These are phyloP conservation scores for Cytospora chrysosperma DNA, from an alignment of 2,329 filamentous ascomycete species.

Conservation along the genomic window DNA sequence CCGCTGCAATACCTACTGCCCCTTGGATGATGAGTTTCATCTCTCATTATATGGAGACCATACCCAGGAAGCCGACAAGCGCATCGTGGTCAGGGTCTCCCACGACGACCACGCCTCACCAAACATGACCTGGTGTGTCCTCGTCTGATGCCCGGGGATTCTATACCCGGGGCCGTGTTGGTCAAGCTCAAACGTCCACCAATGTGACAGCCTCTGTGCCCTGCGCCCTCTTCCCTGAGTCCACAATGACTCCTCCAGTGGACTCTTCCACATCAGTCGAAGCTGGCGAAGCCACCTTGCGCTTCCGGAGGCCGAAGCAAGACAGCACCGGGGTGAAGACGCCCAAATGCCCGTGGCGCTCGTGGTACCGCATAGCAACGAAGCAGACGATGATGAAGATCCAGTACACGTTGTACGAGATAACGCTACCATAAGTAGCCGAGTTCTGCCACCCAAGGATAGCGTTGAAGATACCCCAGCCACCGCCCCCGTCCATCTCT, in stretches of 20 bases:
- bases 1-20: too few species aligned
- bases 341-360: conserved; percentile 32
- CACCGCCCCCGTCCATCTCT: conserved; percentile 60
- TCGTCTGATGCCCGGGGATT: neutral
- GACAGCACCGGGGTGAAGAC: neutral
- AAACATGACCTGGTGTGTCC: neutral
- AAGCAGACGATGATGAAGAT: conserved; percentile 58
- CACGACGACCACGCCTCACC: neutral
- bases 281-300: neutral
- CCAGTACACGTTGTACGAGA: conserved; percentile 71
- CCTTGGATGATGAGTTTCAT: too few species aligned
- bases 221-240: neutral
- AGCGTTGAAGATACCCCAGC: conserved; percentile 73
- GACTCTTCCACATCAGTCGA: neutral
- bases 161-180: too few species aligned
- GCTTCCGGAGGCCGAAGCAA: neutral
- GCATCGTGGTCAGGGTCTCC: neutral
- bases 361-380: conserved; percentile 52
- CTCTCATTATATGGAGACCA: too few species aligned
- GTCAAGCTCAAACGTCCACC: neutral
- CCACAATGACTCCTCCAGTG: neutral
- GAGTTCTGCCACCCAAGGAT: conserved; percentile 70
- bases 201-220: neutral
- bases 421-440: conserved; percentile 65
- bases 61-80: too few species aligned